Evolutionary conservation across 1,284 basidiomycete genomes (phyloP).

Genomic region (Ganoderma sinense): DNA sequence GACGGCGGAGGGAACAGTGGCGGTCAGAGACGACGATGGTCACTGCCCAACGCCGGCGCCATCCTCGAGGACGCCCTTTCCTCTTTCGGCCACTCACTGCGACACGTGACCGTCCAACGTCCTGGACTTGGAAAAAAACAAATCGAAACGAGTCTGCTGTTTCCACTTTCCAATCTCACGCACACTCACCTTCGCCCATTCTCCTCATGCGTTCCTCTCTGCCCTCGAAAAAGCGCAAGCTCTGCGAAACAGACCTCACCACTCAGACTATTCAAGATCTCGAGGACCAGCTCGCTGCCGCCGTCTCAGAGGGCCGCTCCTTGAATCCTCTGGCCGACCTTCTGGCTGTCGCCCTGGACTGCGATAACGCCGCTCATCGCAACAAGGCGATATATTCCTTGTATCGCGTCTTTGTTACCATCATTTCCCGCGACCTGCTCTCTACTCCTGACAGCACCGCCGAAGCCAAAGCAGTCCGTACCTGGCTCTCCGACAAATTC

Average conservation of each 20-base stretch:
- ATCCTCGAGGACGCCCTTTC: neutral
- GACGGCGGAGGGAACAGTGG: slow-evolving; percentile 8
- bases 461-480: slow-evolving; percentile 69
- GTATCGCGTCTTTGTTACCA: slow-evolving; percentile 80
- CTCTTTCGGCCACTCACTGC: neutral
- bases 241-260: slow-evolving; percentile 38
- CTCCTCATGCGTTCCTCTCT: slow-evolving; percentile 48
- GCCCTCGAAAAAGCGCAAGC: slow-evolving; percentile 65
- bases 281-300: slow-evolving; percentile 59
- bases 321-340: slow-evolving; percentile 87
- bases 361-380: slow-evolving; percentile 58
- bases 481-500: slow-evolving; percentile 79
- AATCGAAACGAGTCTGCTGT: neutral
- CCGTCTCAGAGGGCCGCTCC: slow-evolving; percentile 62
- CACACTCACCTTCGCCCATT: neutral
- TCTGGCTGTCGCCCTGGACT: slow-evolving; percentile 58
- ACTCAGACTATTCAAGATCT: slow-evolving; percentile 49
- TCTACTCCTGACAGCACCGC: slow-evolving; percentile 44
- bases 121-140: neutral
- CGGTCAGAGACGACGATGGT: slow-evolving; percentile 24
- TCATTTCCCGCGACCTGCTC: slow-evolving; percentile 70
- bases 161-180: neutral
- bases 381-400: slow-evolving; percentile 85
- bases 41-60: neutral
- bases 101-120: slow-evolving; percentile 10